Evolutionary conservation across 2,329 filamentous ascomycete species (phyloP), one percentile per base, ranked within the genome.

Genomic region (Immersiporthe knoxdaviesiana): DNA sequence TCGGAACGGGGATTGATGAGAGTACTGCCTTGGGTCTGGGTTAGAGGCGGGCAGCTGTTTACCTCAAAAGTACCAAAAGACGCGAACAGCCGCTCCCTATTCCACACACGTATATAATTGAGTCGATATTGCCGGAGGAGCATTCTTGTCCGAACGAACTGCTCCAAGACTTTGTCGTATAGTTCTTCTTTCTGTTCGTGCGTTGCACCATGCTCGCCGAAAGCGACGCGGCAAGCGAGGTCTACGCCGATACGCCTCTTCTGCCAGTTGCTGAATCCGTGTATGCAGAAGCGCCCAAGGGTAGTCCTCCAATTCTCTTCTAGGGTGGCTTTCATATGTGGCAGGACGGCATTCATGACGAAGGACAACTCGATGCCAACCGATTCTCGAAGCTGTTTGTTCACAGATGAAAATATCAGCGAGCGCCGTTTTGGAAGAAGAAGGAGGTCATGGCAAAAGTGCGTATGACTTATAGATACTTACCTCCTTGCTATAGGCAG

Each of bases 121-220:
- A 56, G 52, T 18, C 14, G 8, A 6, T 14, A 14, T 14, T 32
- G 24, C 12, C 27, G 27, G 24, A 56, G 32, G 6, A 37, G 30
- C 27, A 52, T 32, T 8, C 12, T n/a, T 39, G 62, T 37, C 5
- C 41, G 54, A 10, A 61, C 32, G 11, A 61, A 37, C 11, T 35
- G 27, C 35, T 24, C 41, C 21, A 66, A 41, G 11, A 66, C 39
- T 2, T 21, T 32, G 65, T 66, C 65, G 30, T 60, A 66, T 21
- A 61, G 41, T 14, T 32, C n/a, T 18, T 35, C 39, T 30, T 52
- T 50, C 7, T 61, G n/a, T 4, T 66, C 27, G 3, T n/a, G 32
- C 16, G 35, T 24, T 11, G 50, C 35, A 24, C 30, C 24, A 2
- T 1, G 27, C 14, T 35, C 18, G 10, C 64, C 64, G 54, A 32